A percentile compares a stretch with the other conserved stretches of the same genome.
Conservation (phyloP, 306 rosid genomes). For the Pachyrhizus erosus region DNA sequence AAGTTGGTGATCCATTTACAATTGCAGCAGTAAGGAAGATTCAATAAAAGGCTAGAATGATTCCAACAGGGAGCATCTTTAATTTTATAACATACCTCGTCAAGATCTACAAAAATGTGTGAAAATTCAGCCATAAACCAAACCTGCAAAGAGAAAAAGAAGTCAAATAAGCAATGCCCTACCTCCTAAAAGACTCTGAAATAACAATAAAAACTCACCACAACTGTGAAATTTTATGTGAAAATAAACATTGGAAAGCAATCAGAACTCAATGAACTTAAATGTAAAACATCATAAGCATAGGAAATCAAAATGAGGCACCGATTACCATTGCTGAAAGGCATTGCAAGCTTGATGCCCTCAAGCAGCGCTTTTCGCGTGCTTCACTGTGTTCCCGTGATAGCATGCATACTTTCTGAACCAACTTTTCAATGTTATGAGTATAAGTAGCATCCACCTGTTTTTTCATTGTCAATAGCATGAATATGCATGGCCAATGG, state of each 20-base stretch:
- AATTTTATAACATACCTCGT: conserved; percentile 67
- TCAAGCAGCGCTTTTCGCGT: conserved; percentile 61
- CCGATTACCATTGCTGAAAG: conserved; percentile 88
- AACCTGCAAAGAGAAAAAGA: conserved; percentile 62
- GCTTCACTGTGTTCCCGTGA: conserved; percentile 69
- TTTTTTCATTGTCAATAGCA: conserved; percentile 41
- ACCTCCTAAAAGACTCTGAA: not conserved
- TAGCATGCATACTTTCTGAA: conserved; percentile 72
- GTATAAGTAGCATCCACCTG: conserved; percentile 89
- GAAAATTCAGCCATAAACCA: conserved; percentile 94
- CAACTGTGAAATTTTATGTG: not conserved
- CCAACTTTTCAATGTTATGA: conserved; percentile 82
- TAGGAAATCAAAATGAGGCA: conserved; percentile 24
- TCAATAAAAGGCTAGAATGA: not conserved
- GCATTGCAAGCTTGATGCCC: conserved; percentile 97
- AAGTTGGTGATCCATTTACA: not conserved
- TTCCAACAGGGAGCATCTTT: conserved; percentile 19
- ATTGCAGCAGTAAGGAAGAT: conserved; percentile 1
- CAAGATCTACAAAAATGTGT: conserved; percentile 75
- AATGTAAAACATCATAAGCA: conserved; percentile 1
- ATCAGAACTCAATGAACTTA: not conserved
- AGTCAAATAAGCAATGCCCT: conserved; percentile 33
- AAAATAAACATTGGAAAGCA: conserved; percentile 5
- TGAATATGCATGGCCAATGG: conserved; percentile 13
- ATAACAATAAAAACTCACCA: not conserved